Percentiles rank a stretch among this genome's conserved stretches.
Conservation (phyloP, 352 stramenopile species). For the Hyaloperonospora brassicae region DNA sequence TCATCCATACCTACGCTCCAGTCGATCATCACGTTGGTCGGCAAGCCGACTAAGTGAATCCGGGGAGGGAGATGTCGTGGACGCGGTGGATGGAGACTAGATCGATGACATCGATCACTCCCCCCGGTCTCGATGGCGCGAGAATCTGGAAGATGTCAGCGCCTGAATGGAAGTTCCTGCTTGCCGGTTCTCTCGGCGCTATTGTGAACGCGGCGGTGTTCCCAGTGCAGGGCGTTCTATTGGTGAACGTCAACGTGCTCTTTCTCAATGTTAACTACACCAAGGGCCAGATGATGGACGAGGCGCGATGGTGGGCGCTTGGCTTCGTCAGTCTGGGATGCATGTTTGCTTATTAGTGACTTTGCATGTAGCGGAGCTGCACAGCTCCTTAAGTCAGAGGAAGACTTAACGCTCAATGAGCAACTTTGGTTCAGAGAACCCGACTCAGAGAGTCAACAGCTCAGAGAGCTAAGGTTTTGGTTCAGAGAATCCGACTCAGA, state of each 20-base stretch:
- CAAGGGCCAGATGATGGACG: slow-evolving; percentile 40
- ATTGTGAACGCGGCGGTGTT: slow-evolving; percentile 40
- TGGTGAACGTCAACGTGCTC: slow-evolving; percentile 44
- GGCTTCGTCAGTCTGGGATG: slow-evolving; percentile 42
- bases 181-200: slow-evolving; percentile 25
- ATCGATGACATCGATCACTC: slow-evolving; percentile 21
- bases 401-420: no score
- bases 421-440: no score
- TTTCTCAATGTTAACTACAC: slow-evolving; percentile 44
- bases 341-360: slow-evolving; percentile 21
- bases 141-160: slow-evolving; percentile 43
- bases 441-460: no score
- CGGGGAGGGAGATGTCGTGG: slow-evolving; percentile 17
- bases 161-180: slow-evolving; percentile 35
- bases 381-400: no score
- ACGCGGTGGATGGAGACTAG: slow-evolving; percentile 4
- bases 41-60: slow-evolving; percentile 20
- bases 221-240: slow-evolving; percentile 42
- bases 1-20: slow-evolving; percentile 13
- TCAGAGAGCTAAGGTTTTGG: no score
- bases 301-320: slow-evolving; percentile 31
- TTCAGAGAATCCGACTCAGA: no score
- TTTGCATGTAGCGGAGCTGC: no score
- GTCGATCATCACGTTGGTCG: slow-evolving; percentile 15
- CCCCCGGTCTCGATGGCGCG: slow-evolving; percentile 28